These are phyloP conservation scores for Candida chilensis DNA, from an alignment of 805 yeast genomes.

Conservation along the genomic window DNA sequence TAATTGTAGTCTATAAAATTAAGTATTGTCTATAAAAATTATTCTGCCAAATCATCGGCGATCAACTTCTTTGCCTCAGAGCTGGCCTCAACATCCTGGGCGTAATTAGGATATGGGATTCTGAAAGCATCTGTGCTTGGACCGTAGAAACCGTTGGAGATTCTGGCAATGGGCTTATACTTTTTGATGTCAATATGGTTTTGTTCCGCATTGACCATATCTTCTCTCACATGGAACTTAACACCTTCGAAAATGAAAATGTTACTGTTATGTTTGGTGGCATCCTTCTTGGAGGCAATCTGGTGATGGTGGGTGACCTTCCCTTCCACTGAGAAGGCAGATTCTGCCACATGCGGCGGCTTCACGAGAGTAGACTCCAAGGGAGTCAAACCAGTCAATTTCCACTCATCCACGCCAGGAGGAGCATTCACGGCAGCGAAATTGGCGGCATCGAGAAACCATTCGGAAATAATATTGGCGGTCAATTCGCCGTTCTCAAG, in stretches of 20 bases:
- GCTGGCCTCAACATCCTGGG: slow-evolving; percentile 1
- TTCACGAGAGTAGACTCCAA: slow-evolving; percentile 15
- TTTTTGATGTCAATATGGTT: slow-evolving; percentile 15
- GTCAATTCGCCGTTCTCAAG: slow-evolving; percentile 20
- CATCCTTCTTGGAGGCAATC: slow-evolving; percentile 13
- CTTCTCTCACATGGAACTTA: slow-evolving; percentile 23
- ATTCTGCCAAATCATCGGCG: no score
- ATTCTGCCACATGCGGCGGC: slow-evolving; percentile 26
- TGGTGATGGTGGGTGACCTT: slow-evolving; percentile 16
- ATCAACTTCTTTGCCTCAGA: neutral
- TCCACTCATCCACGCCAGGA: slow-evolving; percentile 19
- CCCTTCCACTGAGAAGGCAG: slow-evolving; percentile 25
- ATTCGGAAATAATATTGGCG: slow-evolving; percentile 23
- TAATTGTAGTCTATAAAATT: no score
- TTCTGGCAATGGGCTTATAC: slow-evolving; percentile 22
- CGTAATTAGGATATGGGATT: no score
- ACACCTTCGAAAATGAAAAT: slow-evolving; percentile 22
- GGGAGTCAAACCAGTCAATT: slow-evolving; percentile 23
- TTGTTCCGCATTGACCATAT: slow-evolving; percentile 13
- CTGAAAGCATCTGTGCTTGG: no score
- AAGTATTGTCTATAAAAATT: no score
- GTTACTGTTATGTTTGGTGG: slow-evolving; percentile 10
- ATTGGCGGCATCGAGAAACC: slow-evolving; percentile 28
- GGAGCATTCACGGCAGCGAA: slow-evolving; percentile 17
- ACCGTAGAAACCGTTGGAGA: no score